Conservation (phyloP, 805 yeast species). For the Komagataella pseudopastoris region DNA sequence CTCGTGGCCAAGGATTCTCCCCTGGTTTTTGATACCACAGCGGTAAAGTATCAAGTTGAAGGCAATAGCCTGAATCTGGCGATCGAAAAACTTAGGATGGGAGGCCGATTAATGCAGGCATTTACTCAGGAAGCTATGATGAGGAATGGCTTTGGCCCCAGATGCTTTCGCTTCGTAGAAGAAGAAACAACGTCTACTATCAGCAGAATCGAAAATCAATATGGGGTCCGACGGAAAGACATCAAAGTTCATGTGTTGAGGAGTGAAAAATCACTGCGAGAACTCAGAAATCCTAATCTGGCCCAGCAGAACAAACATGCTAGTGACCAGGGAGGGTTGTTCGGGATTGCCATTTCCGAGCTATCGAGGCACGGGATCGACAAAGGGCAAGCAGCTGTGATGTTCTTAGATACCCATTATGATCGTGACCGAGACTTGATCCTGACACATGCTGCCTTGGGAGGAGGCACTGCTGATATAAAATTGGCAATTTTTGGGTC, state of each 20-base stretch:
- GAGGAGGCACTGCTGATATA: slow-evolving; percentile 66
- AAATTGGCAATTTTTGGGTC: slow-evolving; percentile 88
- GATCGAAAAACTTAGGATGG: slow-evolving; percentile 59
- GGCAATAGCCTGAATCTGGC: slow-evolving; percentile 63
- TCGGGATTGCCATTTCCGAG: slow-evolving; percentile 69
- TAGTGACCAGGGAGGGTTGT: slow-evolving; percentile 60
- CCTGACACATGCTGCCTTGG: slow-evolving; percentile 84
- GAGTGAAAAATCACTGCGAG: slow-evolving; percentile 50
- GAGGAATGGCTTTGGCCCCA: slow-evolving; percentile 59
- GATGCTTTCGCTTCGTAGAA: slow-evolving; percentile 54
- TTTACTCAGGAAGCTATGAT: slow-evolving; percentile 85
- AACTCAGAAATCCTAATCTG: slow-evolving; percentile 61
- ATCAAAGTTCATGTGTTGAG: slow-evolving; percentile 72
- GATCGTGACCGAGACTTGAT: slow-evolving; percentile 46
- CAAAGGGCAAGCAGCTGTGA: slow-evolving; percentile 60
- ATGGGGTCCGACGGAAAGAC: slow-evolving; percentile 29
- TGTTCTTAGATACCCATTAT: slow-evolving; percentile 79
- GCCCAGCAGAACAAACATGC: slow-evolving; percentile 85
- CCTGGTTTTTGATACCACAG: slow-evolving; percentile 57
- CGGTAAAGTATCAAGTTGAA: slow-evolving; percentile 31
- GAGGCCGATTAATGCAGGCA: slow-evolving; percentile 82
- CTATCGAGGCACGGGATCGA: slow-evolving; percentile 34
- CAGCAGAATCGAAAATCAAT: slow-evolving; percentile 25
- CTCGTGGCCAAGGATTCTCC: slow-evolving; percentile 69
- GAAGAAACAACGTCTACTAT: slow-evolving; percentile 47